Evolutionary conservation across 176 grass and related monocot genomes (phyloP).

Genomic region (Poa annua): DNA sequence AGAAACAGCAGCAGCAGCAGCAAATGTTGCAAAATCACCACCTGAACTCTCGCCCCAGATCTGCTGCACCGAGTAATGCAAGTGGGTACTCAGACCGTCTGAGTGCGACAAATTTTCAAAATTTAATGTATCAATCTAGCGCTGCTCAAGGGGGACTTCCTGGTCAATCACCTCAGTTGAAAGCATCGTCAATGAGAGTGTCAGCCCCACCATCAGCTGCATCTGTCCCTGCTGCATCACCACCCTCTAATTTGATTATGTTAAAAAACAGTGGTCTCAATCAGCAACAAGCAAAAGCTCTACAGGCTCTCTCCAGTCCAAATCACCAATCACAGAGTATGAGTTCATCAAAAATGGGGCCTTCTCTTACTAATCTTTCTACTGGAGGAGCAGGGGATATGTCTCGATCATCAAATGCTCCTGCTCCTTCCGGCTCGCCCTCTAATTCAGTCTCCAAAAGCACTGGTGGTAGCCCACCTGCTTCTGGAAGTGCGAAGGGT

Average conservation of each 20-base stretch:
- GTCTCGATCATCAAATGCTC: conserved; percentile 71
- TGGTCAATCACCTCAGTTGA: conserved; percentile 74
- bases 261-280: conserved; percentile 65
- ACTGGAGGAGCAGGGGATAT: conserved; percentile 56
- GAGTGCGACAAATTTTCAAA: conserved; percentile 43
- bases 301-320: conserved; percentile 55
- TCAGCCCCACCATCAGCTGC: conserved; percentile 43
- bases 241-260: conserved; percentile 48
- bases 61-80: conserved; percentile 62
- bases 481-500: conserved; percentile 63
- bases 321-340: conserved; percentile 73
- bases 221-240: conserved; percentile 39
- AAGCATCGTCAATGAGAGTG: conserved; percentile 59
- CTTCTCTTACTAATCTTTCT: conserved; percentile 56
- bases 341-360: conserved; percentile 63
- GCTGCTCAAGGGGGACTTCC: conserved; percentile 57
- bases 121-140: conserved; percentile 56
- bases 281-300: conserved; percentile 66
- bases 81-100: conserved; percentile 49
- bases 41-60: conserved; percentile 69
- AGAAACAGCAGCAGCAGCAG: conserved; percentile 60
- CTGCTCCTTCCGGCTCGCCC: conserved; percentile 63
- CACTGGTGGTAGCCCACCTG: conserved; percentile 66
- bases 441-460: conserved; percentile 87
- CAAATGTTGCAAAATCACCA: conserved; percentile 61